Evolutionary conservation across 441 rosid genomes (phyloP).

Genomic region (Sinapis alba): DNA sequence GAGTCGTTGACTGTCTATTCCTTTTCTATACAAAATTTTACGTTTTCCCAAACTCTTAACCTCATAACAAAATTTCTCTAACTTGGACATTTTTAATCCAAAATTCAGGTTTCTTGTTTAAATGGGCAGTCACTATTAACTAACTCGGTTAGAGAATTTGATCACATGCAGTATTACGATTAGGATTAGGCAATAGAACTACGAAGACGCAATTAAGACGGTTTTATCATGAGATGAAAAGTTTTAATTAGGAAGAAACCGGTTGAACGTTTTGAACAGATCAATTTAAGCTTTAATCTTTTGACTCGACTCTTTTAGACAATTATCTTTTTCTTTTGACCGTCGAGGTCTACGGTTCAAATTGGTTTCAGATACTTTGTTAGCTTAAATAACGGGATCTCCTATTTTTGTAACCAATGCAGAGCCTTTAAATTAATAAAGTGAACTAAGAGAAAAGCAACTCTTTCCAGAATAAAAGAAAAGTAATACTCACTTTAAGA

Average conservation of each 20-base stretch:
- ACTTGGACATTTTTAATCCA: background rate
- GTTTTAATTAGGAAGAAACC: background rate
- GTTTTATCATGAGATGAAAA: background rate
- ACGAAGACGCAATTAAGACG: background rate
- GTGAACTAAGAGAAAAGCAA: background rate
- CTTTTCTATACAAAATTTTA: background rate
- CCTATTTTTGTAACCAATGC: slow-evolving; percentile 12
- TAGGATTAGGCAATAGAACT: background rate
- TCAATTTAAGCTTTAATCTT: background rate
- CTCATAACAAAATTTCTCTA: background rate
- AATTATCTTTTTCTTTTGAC: background rate
- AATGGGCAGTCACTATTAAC: background rate
- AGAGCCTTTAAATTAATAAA: background rate
- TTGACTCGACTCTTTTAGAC: background rate
- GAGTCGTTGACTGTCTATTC: background rate
- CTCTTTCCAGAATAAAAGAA: background rate
- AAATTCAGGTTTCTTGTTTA: background rate
- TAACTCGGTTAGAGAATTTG: background rate
- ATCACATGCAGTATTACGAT: background rate
- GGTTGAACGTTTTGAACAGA: background rate
- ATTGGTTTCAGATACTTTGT: background rate
- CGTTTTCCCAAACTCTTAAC: background rate
- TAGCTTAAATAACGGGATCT: background rate
- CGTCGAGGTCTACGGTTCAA: background rate
- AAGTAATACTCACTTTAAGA: background rate